Evolutionary conservation across 1,139 yeast species (phyloP).

Genomic region (Sporopachydermia cereana): DNA sequence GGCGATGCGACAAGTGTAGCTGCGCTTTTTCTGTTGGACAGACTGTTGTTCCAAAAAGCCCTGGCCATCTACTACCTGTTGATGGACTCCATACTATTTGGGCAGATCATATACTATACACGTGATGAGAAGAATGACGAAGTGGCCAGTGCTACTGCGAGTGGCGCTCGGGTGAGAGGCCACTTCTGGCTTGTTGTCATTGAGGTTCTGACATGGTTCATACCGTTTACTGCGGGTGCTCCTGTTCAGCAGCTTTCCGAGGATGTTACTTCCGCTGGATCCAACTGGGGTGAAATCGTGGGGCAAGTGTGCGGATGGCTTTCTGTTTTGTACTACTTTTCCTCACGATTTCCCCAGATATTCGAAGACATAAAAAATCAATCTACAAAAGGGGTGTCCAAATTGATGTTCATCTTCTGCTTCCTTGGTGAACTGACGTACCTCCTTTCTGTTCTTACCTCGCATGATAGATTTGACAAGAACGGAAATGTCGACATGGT

Average conservation of each 20-base stretch:
- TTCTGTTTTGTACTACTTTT: conserved; percentile 1
- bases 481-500: not conserved
- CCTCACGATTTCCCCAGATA: conserved; percentile 2
- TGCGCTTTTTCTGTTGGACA: not conserved
- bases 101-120: not conserved
- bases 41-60: conserved; percentile 1
- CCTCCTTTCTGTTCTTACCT: not conserved
- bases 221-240: conserved; percentile 5
- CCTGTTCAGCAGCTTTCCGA: not conserved
- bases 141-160: not conserved
- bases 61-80: not conserved
- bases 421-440: conserved; percentile 2
- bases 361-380: conserved; percentile 1
- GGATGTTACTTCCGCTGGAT: too few species aligned
- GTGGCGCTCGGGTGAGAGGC: not conserved
- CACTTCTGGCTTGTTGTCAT: not conserved
- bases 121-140: not conserved
- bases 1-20: not conserved
- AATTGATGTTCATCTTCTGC: conserved; percentile 4
- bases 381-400: conserved; percentile 2
- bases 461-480: not conserved
- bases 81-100: not conserved
- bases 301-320: conserved; percentile 1
- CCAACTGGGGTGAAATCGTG: not conserved
- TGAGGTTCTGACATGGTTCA: conserved; percentile 1